Percentiles rank a stretch among this genome's conserved stretches.
Evolutionary conservation across 345 rosid genomes (phyloP).

Genomic region (Barbarea vulgaris): DNA sequence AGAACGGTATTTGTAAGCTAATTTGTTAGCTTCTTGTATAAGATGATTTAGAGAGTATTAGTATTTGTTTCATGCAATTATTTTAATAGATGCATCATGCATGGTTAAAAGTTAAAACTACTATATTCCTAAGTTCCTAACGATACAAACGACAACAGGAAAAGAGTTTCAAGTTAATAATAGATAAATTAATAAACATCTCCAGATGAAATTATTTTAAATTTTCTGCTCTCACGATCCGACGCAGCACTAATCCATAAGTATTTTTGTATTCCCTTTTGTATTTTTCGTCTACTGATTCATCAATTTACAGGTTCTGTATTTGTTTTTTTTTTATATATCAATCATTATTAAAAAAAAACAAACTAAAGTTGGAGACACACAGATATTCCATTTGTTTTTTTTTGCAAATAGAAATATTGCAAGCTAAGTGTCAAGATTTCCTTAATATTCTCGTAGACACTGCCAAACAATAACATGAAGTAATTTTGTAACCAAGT

Average conservation of each 20-base stretch:
- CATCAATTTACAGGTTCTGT: neutral
- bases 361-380: neutral
- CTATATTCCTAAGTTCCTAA: neutral
- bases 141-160: neutral
- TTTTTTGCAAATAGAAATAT: constrained; percentile 22
- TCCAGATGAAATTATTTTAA: neutral
- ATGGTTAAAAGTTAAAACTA: constrained; percentile 14
- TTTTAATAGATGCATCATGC: constrained; percentile 9
- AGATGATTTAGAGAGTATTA: neutral
- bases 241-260: constrained; percentile 38
- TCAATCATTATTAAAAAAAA: neutral
- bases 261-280: neutral
- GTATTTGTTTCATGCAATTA: constrained; percentile 11
- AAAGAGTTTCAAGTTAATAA: neutral
- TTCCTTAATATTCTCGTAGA: constrained; percentile 15
- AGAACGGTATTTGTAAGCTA: constrained; percentile 23
- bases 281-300: neutral
- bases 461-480: constrained; percentile 16
- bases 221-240: constrained; percentile 31
- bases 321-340: neutral
- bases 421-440: constrained; percentile 13
- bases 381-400: neutral
- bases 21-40: constrained; percentile 26
- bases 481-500: neutral
- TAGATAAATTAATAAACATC: constrained; percentile 1